These are phyloP conservation scores for Candida bentonensis DNA, from an alignment of 805 yeast species.

Conservation along the genomic window DNA sequence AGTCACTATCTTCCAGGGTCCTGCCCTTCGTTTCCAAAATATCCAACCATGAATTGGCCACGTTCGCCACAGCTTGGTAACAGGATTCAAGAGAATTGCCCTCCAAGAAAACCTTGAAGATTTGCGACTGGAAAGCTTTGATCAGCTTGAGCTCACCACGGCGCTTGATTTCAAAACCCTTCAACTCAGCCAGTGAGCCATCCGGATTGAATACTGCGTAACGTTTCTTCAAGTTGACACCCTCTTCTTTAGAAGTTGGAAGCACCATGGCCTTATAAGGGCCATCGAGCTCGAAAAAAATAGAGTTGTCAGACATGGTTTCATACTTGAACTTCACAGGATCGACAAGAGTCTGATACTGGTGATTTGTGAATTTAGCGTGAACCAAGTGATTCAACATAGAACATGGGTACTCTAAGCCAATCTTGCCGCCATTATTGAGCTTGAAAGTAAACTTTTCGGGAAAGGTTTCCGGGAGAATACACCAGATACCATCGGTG, in stretches of 20 bases:
- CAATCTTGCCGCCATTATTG: constrained; percentile 63
- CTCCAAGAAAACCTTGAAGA: constrained; percentile 79
- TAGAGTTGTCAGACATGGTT: constrained; percentile 77
- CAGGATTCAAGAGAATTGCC: constrained; percentile 70
- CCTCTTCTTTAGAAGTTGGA: constrained; percentile 96
- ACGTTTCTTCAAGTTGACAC: constrained; percentile 88
- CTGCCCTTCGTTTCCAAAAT: constrained; percentile 78
- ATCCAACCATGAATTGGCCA: constrained; percentile 94
- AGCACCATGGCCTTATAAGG: constrained; percentile 95
- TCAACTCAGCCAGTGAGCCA: constrained; percentile 85
- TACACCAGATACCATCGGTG: constrained; percentile 99
- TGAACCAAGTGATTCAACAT: constrained; percentile 93
- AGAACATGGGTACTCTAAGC: constrained; percentile 84
- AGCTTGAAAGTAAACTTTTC: constrained; percentile 64
- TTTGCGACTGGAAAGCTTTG: constrained; percentile 89
- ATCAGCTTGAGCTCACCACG: constrained; percentile 91
- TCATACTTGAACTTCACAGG: constrained; percentile 54
- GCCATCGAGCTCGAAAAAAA: constrained; percentile 97
- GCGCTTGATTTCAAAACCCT: constrained; percentile 92
- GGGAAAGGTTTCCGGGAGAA: constrained; percentile 83
- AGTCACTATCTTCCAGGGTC: constrained; percentile 83
- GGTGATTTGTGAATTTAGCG: constrained; percentile 81
- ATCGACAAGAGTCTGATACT: constrained; percentile 77
- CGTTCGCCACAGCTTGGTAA: constrained; percentile 77
- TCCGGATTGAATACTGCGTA: constrained; percentile 95